These are phyloP conservation scores for Leccinum pachyderme DNA, from an alignment of 1,284 basidiomycete species.

Conservation along the genomic window DNA sequence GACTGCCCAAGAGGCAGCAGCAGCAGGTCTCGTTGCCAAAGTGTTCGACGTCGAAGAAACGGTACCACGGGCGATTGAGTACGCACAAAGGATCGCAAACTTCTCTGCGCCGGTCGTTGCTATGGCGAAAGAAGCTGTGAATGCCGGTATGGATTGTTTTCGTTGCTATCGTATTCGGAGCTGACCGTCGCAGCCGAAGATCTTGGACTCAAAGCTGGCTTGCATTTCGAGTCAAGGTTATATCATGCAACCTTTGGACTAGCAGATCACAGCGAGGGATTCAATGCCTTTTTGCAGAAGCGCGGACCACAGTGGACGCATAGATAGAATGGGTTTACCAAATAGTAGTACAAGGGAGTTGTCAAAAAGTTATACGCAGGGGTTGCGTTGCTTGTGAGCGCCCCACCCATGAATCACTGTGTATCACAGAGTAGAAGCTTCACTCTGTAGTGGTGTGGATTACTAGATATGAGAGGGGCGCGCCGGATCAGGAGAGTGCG, in stretches of 20 bases:
- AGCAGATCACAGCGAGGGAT: constrained; percentile 64
- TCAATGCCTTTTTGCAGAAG: constrained; percentile 67
- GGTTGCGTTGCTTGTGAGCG: neutral
- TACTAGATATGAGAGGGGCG: neutral
- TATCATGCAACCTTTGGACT: constrained; percentile 69
- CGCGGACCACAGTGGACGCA: constrained; percentile 42
- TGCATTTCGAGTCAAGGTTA: constrained; percentile 59
- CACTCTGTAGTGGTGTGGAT: neutral
- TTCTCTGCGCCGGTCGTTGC: constrained; percentile 35
- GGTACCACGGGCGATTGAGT: constrained; percentile 27
- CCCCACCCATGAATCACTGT: neutral
- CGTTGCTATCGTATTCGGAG: neutral
- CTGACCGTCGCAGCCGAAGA: constrained; percentile 47
- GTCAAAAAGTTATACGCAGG: neutral
- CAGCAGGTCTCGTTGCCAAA: constrained; percentile 34
- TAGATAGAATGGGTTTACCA: constrained; percentile 9
- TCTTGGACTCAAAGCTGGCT: constrained; percentile 54
- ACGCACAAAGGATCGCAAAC: constrained; percentile 28
- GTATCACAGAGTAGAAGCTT: neutral
- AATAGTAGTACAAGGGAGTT: neutral
- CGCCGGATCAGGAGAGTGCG: neutral
- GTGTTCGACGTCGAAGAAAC: constrained; percentile 29
- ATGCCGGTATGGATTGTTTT: constrained; percentile 49
- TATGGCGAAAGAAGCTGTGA: constrained; percentile 62
- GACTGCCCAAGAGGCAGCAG: constrained; percentile 53